These are phyloP conservation scores for Boletus rubroflammeus DNA, from an alignment of 768 basidiomycete genomes.

Conservation along the genomic window DNA sequence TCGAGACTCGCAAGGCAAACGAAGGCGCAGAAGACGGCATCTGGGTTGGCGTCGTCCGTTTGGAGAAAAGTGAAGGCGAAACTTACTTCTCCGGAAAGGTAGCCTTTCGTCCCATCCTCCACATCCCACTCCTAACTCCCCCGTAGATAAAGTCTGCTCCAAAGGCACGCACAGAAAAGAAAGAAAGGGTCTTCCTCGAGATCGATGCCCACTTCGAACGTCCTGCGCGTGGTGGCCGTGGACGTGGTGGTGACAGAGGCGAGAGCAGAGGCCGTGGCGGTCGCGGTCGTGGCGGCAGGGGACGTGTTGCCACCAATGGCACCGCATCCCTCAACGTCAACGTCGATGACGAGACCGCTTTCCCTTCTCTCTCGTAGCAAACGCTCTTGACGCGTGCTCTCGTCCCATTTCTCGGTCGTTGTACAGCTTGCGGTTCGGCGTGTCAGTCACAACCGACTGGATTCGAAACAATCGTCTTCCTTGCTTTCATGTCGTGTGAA, in stretches of 20 bases:
- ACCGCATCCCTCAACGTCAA: constrained; percentile 44
- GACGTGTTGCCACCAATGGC: constrained; percentile 43
- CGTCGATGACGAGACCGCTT: constrained; percentile 81
- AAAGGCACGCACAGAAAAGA: constrained; percentile 74
- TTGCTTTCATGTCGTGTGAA: constrained; percentile 14
- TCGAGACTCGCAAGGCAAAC: constrained; percentile 74
- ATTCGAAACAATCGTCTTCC: constrained; percentile 7
- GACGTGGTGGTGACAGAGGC: constrained; percentile 46
- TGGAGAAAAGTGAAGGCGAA: constrained; percentile 63
- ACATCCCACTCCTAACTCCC: neutral
- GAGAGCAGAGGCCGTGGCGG: constrained; percentile 46
- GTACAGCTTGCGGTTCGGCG: constrained; percentile 11
- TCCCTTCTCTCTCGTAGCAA: constrained; percentile 75
- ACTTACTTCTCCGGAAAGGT: constrained; percentile 93
- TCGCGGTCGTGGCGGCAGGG: constrained; percentile 41
- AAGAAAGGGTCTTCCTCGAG: constrained; percentile 89
- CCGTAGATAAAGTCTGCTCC: constrained; percentile 57
- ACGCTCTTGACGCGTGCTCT: constrained; percentile 1
- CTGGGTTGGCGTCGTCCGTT: constrained; percentile 68
- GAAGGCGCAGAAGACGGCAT: constrained; percentile 67
- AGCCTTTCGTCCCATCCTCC: constrained; percentile 14
- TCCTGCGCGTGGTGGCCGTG: constrained; percentile 64
- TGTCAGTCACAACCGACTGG: constrained; percentile 7
- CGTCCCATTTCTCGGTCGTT: constrained; percentile 2
- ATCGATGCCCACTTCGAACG: constrained; percentile 88